A percentile compares a stretch with the other conserved stretches of the same genome.
Evolutionary conservation across 1,284 basidiomycete species (phyloP).

Genomic region (Boletus semigastroideus): DNA sequence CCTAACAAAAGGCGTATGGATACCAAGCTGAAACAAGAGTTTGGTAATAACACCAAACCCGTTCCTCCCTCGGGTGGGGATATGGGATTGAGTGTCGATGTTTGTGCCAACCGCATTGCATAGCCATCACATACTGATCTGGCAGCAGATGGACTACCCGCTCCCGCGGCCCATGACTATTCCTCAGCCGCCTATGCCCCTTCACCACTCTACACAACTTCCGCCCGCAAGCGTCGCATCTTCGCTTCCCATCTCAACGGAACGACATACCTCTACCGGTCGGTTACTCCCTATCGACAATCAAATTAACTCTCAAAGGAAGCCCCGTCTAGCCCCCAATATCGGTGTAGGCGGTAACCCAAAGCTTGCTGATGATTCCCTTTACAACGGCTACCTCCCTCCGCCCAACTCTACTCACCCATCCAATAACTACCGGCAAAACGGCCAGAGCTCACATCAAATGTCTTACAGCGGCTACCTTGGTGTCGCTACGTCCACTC

Average conservation of each 20-base stretch:
- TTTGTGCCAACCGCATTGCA: conserved; percentile 14
- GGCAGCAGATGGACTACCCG: conserved; percentile 28
- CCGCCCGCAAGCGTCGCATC: conserved; percentile 18
- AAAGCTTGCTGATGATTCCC: conserved; percentile 32
- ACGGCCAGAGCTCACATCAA: conserved; percentile 30
- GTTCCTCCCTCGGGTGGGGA: conserved; percentile 18
- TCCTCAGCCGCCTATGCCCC: conserved; percentile 35
- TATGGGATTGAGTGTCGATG: conserved; percentile 26
- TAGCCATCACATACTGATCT: conserved; percentile 1
- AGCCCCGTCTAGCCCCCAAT: conserved; percentile 31
- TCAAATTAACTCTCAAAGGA: conserved; percentile 29
- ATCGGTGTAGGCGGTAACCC: conserved; percentile 19
- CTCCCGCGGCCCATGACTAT: conserved; percentile 34
- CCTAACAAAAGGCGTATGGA: conserved; percentile 26
- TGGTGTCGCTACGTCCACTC: conserved; percentile 15
- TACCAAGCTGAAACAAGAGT: conserved; percentile 32
- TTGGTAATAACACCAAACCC: conserved; percentile 20
- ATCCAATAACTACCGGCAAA: conserved; percentile 29
- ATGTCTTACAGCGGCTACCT: conserved; percentile 28
- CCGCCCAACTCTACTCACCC: conserved; percentile 32
- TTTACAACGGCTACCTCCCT: conserved; percentile 33
- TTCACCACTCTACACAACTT: conserved; percentile 31
- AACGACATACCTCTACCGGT: conserved; percentile 34
- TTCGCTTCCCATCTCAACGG: conserved; percentile 34
- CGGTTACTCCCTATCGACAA: conserved; percentile 29